Base-by-base conservation (phyloP, 2,329 filamentous ascomycete species). In the Penicillium glabrum region DNA sequence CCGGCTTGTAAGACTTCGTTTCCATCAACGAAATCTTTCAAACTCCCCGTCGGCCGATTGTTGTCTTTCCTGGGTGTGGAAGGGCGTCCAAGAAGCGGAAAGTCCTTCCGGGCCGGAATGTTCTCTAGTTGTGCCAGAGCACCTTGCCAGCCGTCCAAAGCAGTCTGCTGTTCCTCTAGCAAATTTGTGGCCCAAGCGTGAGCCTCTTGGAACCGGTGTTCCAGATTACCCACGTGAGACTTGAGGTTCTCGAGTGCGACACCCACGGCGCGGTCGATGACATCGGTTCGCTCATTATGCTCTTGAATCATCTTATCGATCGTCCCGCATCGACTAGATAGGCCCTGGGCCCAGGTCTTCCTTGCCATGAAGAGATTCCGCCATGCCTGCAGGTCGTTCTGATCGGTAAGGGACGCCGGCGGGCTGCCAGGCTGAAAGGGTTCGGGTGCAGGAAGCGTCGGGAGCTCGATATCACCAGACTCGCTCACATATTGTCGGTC, bases 311-410 rank as follows among this genome's bases (percentile, higher is more conserved):
- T 77, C 51, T 80, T 78, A 51, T 87, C 85, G 78, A 91, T 88
- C 49, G 79, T 78, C 49, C 80, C 80, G 65, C 90, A 93, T 63
- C 88, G 86, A 26, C 88, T 85, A 7, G 89, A 82, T 33, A 96
- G 77, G 39, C 81, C 81, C 52, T 87, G 77, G 0, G 92, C 89
- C 95, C 95, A 99, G 64, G 83, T 82, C 66, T 88, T 86, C 57
- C 95, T 87, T 57, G 87, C 83, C 72, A 88, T 89, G 79, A 95
- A 97, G 23, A 98, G 81, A 45, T 87, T 85, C 71, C 91, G 90
- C 93, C 95, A 99, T 84, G 92, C 88, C 67, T 88, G 82, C 54
- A 97, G 81, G 60, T 92, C 88, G 59, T 89, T 90, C 60, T 91
- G 87, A 68, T 93, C 87, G 44, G 88, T 82, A 64, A 96, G 89